These are phyloP conservation scores for Pseudogymnoascus sp. DNA, from an alignment of 2,329 filamentous ascomycete species.

Conservation along the genomic window DNA sequence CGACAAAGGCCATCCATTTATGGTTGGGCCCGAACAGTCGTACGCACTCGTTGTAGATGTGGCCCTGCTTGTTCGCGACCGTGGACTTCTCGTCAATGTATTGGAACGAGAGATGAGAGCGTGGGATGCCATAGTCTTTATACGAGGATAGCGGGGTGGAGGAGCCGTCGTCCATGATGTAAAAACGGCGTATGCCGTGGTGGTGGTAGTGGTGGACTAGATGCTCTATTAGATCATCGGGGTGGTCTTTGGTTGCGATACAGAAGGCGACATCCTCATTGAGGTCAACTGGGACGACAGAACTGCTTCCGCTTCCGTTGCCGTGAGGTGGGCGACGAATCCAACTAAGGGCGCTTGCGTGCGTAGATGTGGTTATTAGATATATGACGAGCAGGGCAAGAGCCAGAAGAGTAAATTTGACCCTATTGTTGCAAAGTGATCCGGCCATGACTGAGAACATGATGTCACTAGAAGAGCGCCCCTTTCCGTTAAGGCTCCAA, in stretches of 20 bases:
- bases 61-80: conserved; percentile 14
- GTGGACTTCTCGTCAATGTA: conserved; percentile 15
- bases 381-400: too few species aligned
- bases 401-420: too few species aligned
- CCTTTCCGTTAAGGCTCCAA: too few species aligned
- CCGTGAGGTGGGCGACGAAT: too few species aligned
- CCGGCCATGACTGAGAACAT: too few species aligned
- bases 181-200: conserved; percentile 21
- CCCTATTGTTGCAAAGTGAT: too few species aligned
- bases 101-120: conserved; percentile 17
- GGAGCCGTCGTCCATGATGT: conserved; percentile 24
- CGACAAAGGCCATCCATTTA: conserved; percentile 13
- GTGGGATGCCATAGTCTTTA: conserved; percentile 15
- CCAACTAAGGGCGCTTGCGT: too few species aligned
- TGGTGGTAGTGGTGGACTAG: conserved; percentile 23
- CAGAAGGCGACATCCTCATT: conserved; percentile 23
- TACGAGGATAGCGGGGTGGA: conserved; percentile 18
- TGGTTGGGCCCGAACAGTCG: conserved; percentile 12
- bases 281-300: background rate
- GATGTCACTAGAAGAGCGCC: too few species aligned
- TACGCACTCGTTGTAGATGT: conserved; percentile 21
- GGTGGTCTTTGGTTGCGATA: conserved; percentile 19
- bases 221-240: conserved; percentile 19
- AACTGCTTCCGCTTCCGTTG: background rate
- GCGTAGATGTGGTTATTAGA: too few species aligned